Evolutionary conservation across 345 rosid genomes (phyloP).

Genomic region (Lagerstroemia speciosa): DNA sequence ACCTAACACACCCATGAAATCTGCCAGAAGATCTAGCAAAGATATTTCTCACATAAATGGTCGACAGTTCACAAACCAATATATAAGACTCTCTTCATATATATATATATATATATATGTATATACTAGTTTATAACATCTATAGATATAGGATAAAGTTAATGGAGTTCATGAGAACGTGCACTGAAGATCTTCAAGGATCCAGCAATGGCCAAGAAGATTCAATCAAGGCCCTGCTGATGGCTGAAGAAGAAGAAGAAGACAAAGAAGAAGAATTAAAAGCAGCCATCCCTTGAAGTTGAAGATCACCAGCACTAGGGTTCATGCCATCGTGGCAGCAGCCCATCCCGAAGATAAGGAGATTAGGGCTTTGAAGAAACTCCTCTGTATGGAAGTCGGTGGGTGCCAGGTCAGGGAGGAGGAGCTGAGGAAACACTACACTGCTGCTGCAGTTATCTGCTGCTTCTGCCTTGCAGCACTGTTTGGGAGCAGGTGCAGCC

Average conservation of each 20-base stretch:
- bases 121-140: background rate
- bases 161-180: background rate
- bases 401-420: background rate
- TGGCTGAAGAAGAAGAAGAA: background rate
- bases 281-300: background rate
- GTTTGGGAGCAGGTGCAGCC: constrained; percentile 1
- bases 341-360: background rate
- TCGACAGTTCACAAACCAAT: background rate
- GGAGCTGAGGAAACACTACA: background rate
- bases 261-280: background rate
- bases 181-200: background rate
- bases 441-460: background rate
- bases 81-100: constrained; percentile 1
- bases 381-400: background rate
- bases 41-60: background rate
- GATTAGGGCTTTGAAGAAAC: background rate
- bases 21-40: constrained; percentile 4
- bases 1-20: background rate
- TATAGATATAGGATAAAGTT: background rate
- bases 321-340: background rate
- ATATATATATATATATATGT: background rate
- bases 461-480: constrained; percentile 1
- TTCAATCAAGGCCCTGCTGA: background rate
- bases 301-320: background rate
- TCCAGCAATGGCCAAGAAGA: constrained; percentile 1